Evolutionary conservation across 768 basidiomycete genomes (phyloP).

Genomic region (Grammothele lineata): DNA sequence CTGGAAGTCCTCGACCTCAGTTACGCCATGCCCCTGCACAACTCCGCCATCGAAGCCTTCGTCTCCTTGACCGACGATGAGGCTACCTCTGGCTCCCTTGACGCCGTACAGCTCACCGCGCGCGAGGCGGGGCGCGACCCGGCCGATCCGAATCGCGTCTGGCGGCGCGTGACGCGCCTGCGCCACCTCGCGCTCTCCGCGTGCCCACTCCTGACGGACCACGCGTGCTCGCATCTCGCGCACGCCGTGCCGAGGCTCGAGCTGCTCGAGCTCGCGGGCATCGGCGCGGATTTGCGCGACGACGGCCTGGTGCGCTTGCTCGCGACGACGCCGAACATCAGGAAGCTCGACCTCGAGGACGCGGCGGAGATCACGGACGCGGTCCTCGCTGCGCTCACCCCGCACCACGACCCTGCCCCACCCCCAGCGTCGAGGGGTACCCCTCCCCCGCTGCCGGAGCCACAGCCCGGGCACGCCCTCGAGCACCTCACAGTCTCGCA

Average conservation of each 20-base stretch:
- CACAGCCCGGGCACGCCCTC: constrained; percentile 59
- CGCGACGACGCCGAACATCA: constrained; percentile 62
- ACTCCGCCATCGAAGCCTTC: constrained; percentile 71
- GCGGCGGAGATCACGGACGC: constrained; percentile 69
- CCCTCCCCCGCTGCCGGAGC: constrained; percentile 17
- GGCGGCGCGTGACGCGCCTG: constrained; percentile 61
- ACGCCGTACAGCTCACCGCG: constrained; percentile 50
- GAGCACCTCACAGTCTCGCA: constrained; percentile 71
- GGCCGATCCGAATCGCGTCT: constrained; percentile 43
- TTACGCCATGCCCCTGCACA: constrained; percentile 66
- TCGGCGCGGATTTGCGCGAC: constrained; percentile 65
- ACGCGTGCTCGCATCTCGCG: constrained; percentile 69
- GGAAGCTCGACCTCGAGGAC: constrained; percentile 83
- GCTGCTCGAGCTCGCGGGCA: constrained; percentile 73
- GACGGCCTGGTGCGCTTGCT: constrained; percentile 73
- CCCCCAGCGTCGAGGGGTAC: constrained; percentile 15
- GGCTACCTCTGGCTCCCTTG: constrained; percentile 23
- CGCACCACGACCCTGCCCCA: constrained; percentile 16
- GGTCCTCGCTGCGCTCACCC: constrained; percentile 65
- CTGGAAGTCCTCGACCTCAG: constrained; percentile 81
- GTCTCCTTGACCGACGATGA: constrained; percentile 48
- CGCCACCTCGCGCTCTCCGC: constrained; percentile 71
- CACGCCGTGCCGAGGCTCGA: constrained; percentile 68
- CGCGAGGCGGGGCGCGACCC: constrained; percentile 63
- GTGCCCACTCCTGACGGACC: constrained; percentile 70